These are phyloP conservation scores for Alternaria sp. DNA, from an alignment of 2,329 filamentous ascomycete genomes.

Conservation along the genomic window DNA sequence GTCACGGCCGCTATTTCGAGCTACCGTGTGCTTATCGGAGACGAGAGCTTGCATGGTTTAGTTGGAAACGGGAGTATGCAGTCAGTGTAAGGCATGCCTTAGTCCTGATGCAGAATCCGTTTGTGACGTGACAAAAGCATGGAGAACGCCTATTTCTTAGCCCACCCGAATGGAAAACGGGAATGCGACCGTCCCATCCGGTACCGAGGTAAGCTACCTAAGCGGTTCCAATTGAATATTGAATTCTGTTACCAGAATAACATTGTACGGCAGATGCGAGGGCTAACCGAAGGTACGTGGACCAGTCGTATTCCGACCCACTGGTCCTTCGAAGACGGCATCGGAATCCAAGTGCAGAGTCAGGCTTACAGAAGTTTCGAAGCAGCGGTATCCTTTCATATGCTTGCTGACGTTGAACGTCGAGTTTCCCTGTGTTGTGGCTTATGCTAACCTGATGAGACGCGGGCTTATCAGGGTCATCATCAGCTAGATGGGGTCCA, in stretches of 20 bases:
- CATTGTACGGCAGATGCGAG: constrained; percentile 8
- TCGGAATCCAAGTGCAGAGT: background rate
- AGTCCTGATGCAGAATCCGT: constrained; percentile 4
- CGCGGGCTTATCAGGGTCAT: constrained; percentile 6
- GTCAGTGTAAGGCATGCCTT: constrained; percentile 8
- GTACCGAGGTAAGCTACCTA: background rate
- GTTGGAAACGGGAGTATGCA: background rate
- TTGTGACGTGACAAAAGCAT: constrained; percentile 12
- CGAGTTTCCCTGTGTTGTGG: constrained; percentile 3
- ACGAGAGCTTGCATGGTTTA: constrained; percentile 1
- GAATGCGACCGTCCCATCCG: background rate
- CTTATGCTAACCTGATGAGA: constrained; percentile 10
- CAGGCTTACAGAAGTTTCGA: constrained; percentile 17
- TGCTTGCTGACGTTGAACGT: constrained; percentile 16
- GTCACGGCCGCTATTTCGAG: constrained; percentile 7
- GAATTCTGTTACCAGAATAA: constrained; percentile 14
- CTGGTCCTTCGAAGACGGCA: constrained; percentile 7
- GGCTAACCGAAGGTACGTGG: background rate
- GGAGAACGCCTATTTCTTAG: constrained; percentile 2
- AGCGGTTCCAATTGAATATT: background rate
- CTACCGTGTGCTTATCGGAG: constrained; percentile 11
- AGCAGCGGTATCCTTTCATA: constrained; percentile 10
- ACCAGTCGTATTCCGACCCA: constrained; percentile 6
- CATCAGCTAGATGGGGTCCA: constrained; percentile 24
- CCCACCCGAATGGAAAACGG: constrained; percentile 3